A percentile compares a stretch with the other conserved stretches of the same genome.
Evolutionary conservation across 2,329 filamentous ascomycete species (phyloP).

Genomic region (Teratosphaeria destructans): DNA sequence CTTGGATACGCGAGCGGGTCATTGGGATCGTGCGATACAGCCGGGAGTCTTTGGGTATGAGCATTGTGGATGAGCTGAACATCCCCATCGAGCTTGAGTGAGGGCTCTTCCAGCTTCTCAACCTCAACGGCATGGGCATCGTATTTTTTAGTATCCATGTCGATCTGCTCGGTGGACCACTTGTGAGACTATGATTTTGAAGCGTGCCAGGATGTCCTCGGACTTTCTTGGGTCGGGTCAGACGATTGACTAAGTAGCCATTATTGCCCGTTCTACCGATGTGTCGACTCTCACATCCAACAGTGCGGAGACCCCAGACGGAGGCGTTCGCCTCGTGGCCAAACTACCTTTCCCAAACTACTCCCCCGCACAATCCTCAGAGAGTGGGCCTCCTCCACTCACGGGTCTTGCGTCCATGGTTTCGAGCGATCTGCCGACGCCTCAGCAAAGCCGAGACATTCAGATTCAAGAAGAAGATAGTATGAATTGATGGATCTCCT

Average conservation of each 20-base stretch:
- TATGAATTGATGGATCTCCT: neutral
- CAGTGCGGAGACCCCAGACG: neutral
- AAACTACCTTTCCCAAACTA: neutral
- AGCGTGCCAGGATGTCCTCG: neutral
- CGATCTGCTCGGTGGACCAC: neutral
- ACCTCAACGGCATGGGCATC: neutral
- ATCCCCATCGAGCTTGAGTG: neutral
- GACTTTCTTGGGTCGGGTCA: neutral
- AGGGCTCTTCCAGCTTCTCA: neutral
- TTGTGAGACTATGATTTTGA: neutral
- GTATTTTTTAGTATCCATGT: neutral
- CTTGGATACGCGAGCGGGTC: neutral
- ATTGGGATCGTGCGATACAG: neutral
- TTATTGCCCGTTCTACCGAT: neutral
- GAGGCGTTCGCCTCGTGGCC: neutral
- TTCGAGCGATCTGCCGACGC: neutral
- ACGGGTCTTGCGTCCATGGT: neutral
- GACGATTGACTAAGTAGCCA: neutral
- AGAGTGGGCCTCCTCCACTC: neutral
- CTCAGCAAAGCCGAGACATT: neutral
- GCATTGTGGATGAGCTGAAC: neutral
- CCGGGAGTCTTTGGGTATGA: neutral
- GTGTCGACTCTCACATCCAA: neutral
- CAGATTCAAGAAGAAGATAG: neutral
- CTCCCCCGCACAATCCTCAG: neutral